Evolutionary conservation across 2,329 filamentous ascomycete genomes (phyloP).

Genomic region (Uncinocarpus reesii): DNA sequence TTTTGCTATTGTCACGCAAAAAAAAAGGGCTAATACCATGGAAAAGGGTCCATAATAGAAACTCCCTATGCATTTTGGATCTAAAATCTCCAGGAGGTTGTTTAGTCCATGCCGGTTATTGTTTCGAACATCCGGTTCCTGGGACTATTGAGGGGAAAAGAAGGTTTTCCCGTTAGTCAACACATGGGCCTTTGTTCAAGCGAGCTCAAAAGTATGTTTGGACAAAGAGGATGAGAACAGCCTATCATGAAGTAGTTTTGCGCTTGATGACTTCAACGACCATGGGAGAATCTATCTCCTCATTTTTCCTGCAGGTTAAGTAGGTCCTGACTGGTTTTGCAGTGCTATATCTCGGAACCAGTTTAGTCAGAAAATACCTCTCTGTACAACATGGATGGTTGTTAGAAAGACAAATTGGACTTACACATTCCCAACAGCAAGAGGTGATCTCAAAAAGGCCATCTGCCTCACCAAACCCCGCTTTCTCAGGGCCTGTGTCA

Average conservation of each 20-base stretch:
- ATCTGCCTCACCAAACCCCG: constrained; percentile 12
- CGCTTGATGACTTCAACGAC: constrained; percentile 12
- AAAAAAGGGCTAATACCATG: too few species aligned
- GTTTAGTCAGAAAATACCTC: too few species aligned
- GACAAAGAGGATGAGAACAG: background rate
- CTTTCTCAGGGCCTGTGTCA: constrained; percentile 9
- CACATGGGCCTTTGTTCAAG: background rate
- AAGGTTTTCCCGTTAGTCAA: too few species aligned
- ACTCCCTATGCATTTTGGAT: too few species aligned
- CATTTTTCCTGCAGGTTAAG: constrained; percentile 10
- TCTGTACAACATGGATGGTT: background rate
- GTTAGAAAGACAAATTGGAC: background rate
- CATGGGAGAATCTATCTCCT: constrained; percentile 13
- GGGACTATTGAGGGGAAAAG: too few species aligned
- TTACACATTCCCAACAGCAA: constrained; percentile 11
- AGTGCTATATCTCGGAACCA: too few species aligned
- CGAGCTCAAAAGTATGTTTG: background rate
- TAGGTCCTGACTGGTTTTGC: constrained; percentile 11
- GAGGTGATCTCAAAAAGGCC: constrained; percentile 11
- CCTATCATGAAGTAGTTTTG: background rate
- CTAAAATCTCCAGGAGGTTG: too few species aligned
- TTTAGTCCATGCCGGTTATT: too few species aligned
- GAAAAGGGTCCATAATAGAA: too few species aligned
- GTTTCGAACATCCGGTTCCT: too few species aligned
- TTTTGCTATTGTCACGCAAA: too few species aligned